phyloP scores from a whole-genome alignment of 257 asterid species.

The Linderniella brevidens region DNA sequence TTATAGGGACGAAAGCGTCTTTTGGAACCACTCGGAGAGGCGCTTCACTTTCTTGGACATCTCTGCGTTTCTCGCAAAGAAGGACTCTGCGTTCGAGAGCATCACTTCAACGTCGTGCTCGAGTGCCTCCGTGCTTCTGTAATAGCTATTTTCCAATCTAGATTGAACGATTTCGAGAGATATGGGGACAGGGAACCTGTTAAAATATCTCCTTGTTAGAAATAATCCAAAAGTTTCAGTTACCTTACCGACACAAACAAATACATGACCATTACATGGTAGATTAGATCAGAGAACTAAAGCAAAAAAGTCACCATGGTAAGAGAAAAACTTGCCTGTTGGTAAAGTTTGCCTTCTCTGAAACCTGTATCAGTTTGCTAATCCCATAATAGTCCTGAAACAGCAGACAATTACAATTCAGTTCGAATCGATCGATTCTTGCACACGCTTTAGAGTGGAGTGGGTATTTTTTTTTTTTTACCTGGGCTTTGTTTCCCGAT shows the following conservation, averaged over 20 bases:
- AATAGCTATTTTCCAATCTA: conserved; percentile 71
- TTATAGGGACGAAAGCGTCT: conserved; percentile 12
- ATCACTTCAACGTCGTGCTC: conserved; percentile 66
- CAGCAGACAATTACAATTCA: conserved; percentile 13
- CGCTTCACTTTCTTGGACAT: conserved; percentile 35
- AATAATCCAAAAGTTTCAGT: neutral
- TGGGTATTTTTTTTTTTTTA: conserved; percentile 14
- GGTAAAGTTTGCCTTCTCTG: conserved; percentile 48
- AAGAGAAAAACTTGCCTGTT: conserved; percentile 46
- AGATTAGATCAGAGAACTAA: no score
- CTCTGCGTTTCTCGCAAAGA: conserved; percentile 48
- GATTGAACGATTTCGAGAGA: conserved; percentile 54
- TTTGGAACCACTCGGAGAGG: conserved; percentile 59
- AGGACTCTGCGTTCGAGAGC: conserved; percentile 51
- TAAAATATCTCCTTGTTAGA: conserved; percentile 8
- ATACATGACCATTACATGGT: neutral
- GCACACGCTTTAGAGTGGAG: neutral
- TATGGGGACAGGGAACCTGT: conserved; percentile 87
- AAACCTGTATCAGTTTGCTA: conserved; percentile 50
- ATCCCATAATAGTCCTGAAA: conserved; percentile 85
- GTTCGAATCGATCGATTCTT: conserved; percentile 5
- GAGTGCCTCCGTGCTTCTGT: conserved; percentile 67
- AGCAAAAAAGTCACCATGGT: neutral
- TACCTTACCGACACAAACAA: no score
- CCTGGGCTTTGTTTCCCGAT: conserved; percentile 54